Base-by-base conservation (phyloP, 2,329 filamentous ascomycete genomes). In the Mycosphaerella arachidis region DNA sequence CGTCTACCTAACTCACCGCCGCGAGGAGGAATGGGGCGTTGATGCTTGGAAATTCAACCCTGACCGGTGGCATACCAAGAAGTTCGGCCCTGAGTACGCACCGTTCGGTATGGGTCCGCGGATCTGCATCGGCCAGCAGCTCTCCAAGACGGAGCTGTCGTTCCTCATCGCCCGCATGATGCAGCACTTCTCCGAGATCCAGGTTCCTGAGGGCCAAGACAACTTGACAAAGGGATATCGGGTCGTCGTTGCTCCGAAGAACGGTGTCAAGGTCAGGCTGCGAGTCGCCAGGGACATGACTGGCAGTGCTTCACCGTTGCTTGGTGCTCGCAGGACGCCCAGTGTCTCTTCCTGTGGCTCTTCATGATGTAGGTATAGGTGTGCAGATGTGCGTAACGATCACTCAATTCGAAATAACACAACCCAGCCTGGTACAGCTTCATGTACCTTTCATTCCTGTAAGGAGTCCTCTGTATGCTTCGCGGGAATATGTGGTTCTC, bases 1-100 rank as follows among this genome's bases (percentile, higher is more conserved):
- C 56, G 71, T 77, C n/a, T 80, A 77, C 65, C 67, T 73, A 37
- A 81, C 82, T 72, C 81, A 84, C 64, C 76, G 77, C 3, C 75
- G 78, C 16, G 71, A 73, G 30, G 76, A 78, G 51, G 68, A 78
- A 50, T 82, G 76, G 67, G 80, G 80, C 4, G 65, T 72, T 3
- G 79, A 82, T 45, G 78, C 79, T 2, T 61, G 63, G 62, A 73
- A 75, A 35, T 83, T 77, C 70, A 79, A 78, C 29, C 69, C 53
- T 43, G 63, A 56, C 66, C 68, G 70, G 18, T 70, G 50, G 71
- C 59, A 58, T 12, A 66, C 48, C 57, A 60, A 55, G 43, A 64
- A 62, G 61, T 12, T 70, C 61, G 62, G 62, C 0, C 48, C 62
- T 6, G 58, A 64, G 30, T 67, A 61, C 43, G 62, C 60, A 10